Evolutionary conservation across 352 stramenopile species (phyloP).

Genomic region (Pythium diclinum): DNA sequence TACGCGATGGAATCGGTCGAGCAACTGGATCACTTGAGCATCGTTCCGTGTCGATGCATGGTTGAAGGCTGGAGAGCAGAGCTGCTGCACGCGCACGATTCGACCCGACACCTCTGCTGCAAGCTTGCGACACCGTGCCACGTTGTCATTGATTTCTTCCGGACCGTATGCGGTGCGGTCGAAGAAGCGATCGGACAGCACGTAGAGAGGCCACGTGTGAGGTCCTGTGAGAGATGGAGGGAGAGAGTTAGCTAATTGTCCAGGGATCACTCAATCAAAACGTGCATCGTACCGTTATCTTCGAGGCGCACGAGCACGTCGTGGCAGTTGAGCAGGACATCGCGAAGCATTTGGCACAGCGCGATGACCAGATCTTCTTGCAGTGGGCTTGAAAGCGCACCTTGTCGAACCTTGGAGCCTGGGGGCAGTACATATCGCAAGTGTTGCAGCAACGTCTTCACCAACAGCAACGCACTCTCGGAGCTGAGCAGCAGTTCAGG

Average conservation of each 20-base stretch:
- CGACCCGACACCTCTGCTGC: slow-evolving; percentile 57
- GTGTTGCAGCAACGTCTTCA: slow-evolving; percentile 79
- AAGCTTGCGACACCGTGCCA: slow-evolving; percentile 48
- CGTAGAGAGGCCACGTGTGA: slow-evolving; percentile 62
- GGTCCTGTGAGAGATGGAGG: slow-evolving; percentile 34
- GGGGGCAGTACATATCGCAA: slow-evolving; percentile 73
- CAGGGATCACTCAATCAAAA: slow-evolving; percentile 8
- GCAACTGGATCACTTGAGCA: slow-evolving; percentile 68
- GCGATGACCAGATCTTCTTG: slow-evolving; percentile 70
- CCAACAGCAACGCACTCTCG: slow-evolving; percentile 55
- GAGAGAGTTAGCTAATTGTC: background rate
- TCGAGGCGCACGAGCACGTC: slow-evolving; percentile 78
- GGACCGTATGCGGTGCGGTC: slow-evolving; percentile 44
- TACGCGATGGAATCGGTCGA: slow-evolving; percentile 79
- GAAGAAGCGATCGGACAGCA: slow-evolving; percentile 77
- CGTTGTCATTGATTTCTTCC: slow-evolving; percentile 48
- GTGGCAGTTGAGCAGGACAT: slow-evolving; percentile 60
- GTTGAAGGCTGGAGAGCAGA: slow-evolving; percentile 32
- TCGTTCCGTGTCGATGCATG: slow-evolving; percentile 61
- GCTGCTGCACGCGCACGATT: slow-evolving; percentile 63
- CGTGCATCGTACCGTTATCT: slow-evolving; percentile 58
- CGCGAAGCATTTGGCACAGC: slow-evolving; percentile 71
- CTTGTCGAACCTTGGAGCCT: slow-evolving; percentile 34
- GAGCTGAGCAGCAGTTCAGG: slow-evolving; percentile 62
- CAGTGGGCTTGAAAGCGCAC: slow-evolving; percentile 37